Base-by-base conservation (phyloP, 2,329 filamentous ascomycete genomes). In the Cladosporium sp. region DNA sequence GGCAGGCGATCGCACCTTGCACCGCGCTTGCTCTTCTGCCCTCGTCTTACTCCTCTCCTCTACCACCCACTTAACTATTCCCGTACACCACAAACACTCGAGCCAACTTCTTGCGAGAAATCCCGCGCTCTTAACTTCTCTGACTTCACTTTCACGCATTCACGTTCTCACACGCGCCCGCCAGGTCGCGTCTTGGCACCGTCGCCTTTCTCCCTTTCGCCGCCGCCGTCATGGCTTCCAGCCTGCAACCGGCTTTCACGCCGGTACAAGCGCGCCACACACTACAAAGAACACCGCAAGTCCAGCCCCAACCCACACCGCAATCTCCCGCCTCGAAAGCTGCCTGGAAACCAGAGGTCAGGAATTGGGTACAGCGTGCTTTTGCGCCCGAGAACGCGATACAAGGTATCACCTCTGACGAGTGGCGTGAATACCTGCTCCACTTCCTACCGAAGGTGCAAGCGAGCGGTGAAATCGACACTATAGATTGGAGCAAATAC, bases 391-490 rank as follows among this genome's bases (percentile, higher is more conserved):
- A 86, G 60, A 89, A 92, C 34, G 66, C 68, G 38, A 73, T 79
- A 40, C 62, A 70, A 14, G 76, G 73, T 59, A 76, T 82, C 59
- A 70, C 69, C n/a, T 66, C 66, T 52, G 69, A 81, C 55, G 91
- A 96, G 59, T 88, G 97, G 81, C 89, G 96, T 73, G 79, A 80
- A 61, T 95, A 92, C 70, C 79, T 99, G 63, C 96, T 93, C 75
- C 79, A 87, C 61, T 88, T 92, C 66, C 97, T 99, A 72, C 90
- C 88, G 61, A 81, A 86, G 57, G 90, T 90, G 14, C 92, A 90
- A 65, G 88, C 93, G 67, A 83, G 78, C 66, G 84, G 88, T 65
- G 82, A 83, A 58, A 83, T 97, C 70, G 81, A 88, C 70, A 81
- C 81, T 25, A 85, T 90, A 72, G 84, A 97, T 77, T 99, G 94